phyloP scores from a whole-genome alignment of 1,139 yeast species.

The Pneumocystis jirovecii region DNA sequence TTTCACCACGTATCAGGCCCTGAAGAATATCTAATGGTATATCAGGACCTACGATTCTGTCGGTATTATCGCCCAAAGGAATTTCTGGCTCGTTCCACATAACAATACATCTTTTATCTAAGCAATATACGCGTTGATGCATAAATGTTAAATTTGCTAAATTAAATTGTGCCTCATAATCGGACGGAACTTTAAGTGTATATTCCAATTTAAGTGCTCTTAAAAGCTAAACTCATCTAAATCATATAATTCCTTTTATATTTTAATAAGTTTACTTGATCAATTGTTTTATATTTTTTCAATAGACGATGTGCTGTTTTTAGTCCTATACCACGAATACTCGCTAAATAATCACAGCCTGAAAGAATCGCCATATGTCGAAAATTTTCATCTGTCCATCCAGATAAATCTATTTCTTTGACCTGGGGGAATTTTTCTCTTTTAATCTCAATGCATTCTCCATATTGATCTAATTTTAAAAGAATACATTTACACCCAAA shows the following conservation, averaged over 20 bases:
- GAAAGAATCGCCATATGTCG: conserved; percentile 71
- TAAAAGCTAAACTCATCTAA: conserved; percentile 18
- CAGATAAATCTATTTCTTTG: conserved; percentile 30
- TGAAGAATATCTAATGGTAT: background rate
- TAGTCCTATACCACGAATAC: conserved; percentile 68
- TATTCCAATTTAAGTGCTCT: conserved; percentile 49
- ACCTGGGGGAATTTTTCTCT: conserved; percentile 30
- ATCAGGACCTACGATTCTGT: background rate
- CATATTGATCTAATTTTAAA: conserved; percentile 68
- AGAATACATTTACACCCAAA: conserved; percentile 70
- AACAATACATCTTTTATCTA: conserved; percentile 33
- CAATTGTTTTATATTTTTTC: conserved; percentile 36
- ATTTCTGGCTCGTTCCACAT: conserved; percentile 44
- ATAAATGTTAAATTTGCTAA: conserved; percentile 70
- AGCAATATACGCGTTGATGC: conserved; percentile 75
- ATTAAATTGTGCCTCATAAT: conserved; percentile 44
- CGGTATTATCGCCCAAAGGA: conserved; percentile 14
- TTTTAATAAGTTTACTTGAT: conserved; percentile 27
- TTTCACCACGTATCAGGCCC: background rate
- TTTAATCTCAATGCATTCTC: conserved; percentile 56
- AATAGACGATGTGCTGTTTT: conserved; percentile 59
- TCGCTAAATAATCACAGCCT: conserved; percentile 92
- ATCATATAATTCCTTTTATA: background rate
- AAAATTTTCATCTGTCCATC: conserved; percentile 41
- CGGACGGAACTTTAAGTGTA: conserved; percentile 39